These are phyloP conservation scores for Astrocystis sublimbata DNA, from an alignment of 495 filamentous ascomycete genomes.

Conservation along the genomic window DNA sequence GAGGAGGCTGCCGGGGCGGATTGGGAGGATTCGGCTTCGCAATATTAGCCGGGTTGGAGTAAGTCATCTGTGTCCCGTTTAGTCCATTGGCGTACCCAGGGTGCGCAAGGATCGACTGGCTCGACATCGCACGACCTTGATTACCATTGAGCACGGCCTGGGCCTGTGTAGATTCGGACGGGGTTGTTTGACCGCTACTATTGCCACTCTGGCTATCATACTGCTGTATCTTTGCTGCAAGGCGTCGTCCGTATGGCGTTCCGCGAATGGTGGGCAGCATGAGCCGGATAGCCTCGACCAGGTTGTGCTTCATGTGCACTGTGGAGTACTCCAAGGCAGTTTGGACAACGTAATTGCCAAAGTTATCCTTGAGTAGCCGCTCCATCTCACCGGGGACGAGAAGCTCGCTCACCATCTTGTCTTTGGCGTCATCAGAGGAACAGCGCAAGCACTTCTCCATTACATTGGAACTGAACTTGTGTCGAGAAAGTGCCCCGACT, in stretches of 20 bases:
- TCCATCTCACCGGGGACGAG: constrained; percentile 74
- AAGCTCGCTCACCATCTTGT: constrained; percentile 83
- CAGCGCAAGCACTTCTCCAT: constrained; percentile 96
- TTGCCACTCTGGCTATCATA: constrained; percentile 39
- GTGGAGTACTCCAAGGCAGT: constrained; percentile 89
- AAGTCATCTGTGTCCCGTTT: constrained; percentile 29
- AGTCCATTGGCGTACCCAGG: constrained; percentile 29
- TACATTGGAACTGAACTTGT: constrained; percentile 99
- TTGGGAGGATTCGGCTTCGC: constrained; percentile 22
- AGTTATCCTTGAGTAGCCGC: constrained; percentile 83
- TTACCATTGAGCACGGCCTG: constrained; percentile 41
- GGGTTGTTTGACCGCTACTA: constrained; percentile 34
- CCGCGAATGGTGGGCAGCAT: constrained; percentile 77
- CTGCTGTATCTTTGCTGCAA: constrained; percentile 75
- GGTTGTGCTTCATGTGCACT: constrained; percentile 62
- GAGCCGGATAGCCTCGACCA: constrained; percentile 83
- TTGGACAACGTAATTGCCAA: constrained; percentile 96
- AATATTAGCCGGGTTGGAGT: constrained; percentile 30
- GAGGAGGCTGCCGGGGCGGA: constrained; percentile 29
- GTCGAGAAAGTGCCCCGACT: constrained; percentile 78
- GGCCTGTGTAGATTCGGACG: constrained; percentile 41
- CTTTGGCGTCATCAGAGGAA: constrained; percentile 65
- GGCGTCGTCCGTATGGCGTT: constrained; percentile 91
- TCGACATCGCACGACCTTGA: constrained; percentile 35
- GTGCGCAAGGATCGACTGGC: constrained; percentile 30